A percentile compares a stretch with the other conserved stretches of the same genome.
Conservation (phyloP, 768 basidiomycete genomes). For the Mycena galericulata region DNA sequence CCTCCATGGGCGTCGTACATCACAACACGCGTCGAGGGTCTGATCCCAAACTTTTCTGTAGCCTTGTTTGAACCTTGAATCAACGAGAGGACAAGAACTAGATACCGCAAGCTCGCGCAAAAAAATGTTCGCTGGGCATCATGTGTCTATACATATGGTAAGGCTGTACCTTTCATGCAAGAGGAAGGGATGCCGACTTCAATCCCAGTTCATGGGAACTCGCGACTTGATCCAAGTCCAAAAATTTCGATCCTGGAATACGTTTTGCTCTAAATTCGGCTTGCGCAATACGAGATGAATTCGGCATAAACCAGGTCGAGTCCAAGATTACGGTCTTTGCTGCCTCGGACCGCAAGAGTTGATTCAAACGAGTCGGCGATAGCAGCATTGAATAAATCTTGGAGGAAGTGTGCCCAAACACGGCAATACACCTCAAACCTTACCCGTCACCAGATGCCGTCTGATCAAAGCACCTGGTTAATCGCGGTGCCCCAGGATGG, state of each 20-base stretch:
- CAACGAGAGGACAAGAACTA: constrained; percentile 4
- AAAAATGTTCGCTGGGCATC: constrained; percentile 82
- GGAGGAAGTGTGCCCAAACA: constrained; percentile 22
- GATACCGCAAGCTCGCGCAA: constrained; percentile 84
- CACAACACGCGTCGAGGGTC: constrained; percentile 81
- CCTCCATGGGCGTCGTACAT: constrained; percentile 89
- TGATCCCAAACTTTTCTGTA: constrained; percentile 77
- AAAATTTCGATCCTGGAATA: constrained; percentile 78
- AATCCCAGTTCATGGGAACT: constrained; percentile 81
- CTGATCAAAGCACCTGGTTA: constrained; percentile 96
- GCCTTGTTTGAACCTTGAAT: neutral
- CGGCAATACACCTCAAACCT: constrained; percentile 38
- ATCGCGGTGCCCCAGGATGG: constrained; percentile 89
- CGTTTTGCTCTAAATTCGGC: constrained; percentile 76
- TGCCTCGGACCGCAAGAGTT: constrained; percentile 44
- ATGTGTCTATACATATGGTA: constrained; percentile 66
- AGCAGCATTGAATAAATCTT: constrained; percentile 54
- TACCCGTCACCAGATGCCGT: constrained; percentile 74
- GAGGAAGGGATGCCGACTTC: constrained; percentile 47
- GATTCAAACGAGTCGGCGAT: constrained; percentile 61
- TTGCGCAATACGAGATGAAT: constrained; percentile 74
- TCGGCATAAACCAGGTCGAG: constrained; percentile 96
- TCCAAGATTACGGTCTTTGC: constrained; percentile 68
- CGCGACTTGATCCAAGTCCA: constrained; percentile 86
- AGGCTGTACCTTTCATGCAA: neutral